These are phyloP conservation scores for Pilasporangium apinafurcum DNA, from an alignment of 352 stramenopile species.

Conservation along the genomic window DNA sequence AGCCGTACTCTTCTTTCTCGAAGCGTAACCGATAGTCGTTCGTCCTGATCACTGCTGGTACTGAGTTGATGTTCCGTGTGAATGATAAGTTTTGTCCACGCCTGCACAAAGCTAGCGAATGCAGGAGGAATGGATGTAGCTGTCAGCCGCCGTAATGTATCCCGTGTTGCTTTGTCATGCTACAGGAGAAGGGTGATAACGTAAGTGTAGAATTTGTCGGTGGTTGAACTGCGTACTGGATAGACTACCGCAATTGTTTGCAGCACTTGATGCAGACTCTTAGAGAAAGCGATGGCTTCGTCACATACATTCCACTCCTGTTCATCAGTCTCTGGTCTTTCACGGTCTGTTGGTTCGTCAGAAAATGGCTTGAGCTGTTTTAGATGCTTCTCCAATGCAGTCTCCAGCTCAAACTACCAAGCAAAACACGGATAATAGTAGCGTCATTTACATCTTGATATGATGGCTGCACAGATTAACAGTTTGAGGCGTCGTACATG, in stretches of 20 bases:
- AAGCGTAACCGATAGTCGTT: constrained; percentile 15
- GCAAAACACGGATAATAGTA: neutral
- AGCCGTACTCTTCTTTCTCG: constrained; percentile 48
- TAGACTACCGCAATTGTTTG: constrained; percentile 19
- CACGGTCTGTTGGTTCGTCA: neutral
- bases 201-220: neutral
- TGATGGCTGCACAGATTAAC: neutral
- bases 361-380: constrained; percentile 1
- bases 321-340: constrained; percentile 9
- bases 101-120: constrained; percentile 24
- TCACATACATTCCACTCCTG: constrained; percentile 6
- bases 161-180: constrained; percentile 29
- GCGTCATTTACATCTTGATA: neutral
- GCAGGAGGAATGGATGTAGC: constrained; percentile 28
- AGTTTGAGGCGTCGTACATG: constrained; percentile 12
- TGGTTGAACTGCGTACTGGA: too few relatives aligned
- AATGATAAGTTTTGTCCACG: constrained; percentile 33
- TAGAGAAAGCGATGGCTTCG: constrained; percentile 14
- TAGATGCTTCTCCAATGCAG: too few relatives aligned
- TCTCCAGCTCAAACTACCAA: constrained; percentile 8
- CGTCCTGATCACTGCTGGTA: constrained; percentile 56
- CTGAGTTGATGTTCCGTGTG: constrained; percentile 26
- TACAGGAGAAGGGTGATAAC: constrained; percentile 1
- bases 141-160: constrained; percentile 29
- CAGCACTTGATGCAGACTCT: constrained; percentile 21